A percentile compares a stretch with the other conserved stretches of the same genome.
Conservation (phyloP, 257 asterid species). For the Vinca minor region DNA sequence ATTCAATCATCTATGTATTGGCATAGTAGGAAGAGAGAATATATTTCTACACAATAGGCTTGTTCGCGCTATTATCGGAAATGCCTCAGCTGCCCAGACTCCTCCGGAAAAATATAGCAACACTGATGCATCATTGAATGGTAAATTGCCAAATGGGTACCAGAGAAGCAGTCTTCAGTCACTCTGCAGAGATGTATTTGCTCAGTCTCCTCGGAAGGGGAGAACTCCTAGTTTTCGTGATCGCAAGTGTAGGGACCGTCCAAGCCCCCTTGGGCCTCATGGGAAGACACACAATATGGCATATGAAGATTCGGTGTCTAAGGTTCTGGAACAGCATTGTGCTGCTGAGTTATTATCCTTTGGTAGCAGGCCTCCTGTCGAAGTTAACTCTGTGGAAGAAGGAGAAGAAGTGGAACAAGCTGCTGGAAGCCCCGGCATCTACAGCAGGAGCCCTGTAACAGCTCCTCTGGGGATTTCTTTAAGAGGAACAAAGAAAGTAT, state of each 20-base stretch:
- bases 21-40: constrained; percentile 50
- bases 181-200: constrained; percentile 30
- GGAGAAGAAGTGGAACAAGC: constrained; percentile 65
- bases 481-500: constrained; percentile 30
- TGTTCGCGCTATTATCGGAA: constrained; percentile 41
- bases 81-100: constrained; percentile 38
- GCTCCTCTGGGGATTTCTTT: constrained; percentile 62
- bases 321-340: constrained; percentile 51
- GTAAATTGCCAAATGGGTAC: constrained; percentile 35
- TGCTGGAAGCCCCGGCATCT: constrained; percentile 44
- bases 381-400: constrained; percentile 61
- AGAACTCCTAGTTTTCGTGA: constrained; percentile 39
- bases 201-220: constrained; percentile 46
- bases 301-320: constrained; percentile 31
- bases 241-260: constrained; percentile 36
- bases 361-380: constrained; percentile 58
- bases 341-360: constrained; percentile 54
- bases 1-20: constrained; percentile 49
- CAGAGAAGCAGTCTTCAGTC: constrained; percentile 41
- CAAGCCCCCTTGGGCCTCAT: constrained; percentile 46
- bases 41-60: constrained; percentile 52
- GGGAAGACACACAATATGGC: constrained; percentile 32
- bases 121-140: constrained; percentile 22
- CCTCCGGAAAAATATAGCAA: constrained; percentile 37
- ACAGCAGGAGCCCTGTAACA: constrained; percentile 42